Conservation (phyloP, 2,329 filamentous ascomycete genomes). For the Fusarium burgessii region DNA sequence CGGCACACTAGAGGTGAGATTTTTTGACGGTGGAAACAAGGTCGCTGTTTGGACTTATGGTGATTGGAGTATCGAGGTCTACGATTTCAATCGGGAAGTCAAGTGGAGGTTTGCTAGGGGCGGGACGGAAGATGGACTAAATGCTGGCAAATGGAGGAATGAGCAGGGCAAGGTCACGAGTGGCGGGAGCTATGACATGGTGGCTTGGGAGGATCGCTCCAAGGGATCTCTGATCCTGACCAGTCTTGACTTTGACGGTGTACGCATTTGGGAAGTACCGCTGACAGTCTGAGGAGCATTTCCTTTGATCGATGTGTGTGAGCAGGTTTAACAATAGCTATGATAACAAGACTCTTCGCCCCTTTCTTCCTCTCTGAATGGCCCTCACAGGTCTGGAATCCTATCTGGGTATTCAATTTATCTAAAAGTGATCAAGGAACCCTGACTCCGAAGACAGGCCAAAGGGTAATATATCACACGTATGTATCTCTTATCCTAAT, state of each 20-base stretch:
- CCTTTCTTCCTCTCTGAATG: neutral
- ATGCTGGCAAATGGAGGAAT: conserved; percentile 18
- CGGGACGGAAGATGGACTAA: conserved; percentile 15
- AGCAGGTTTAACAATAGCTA: neutral
- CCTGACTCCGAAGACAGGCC: too few relatives aligned
- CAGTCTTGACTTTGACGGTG: conserved; percentile 21
- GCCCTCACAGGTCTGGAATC: too few relatives aligned
- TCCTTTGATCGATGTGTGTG: too few relatives aligned
- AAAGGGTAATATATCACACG: too few relatives aligned
- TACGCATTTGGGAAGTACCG: conserved; percentile 32
- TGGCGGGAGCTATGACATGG: neutral
- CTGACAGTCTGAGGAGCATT: neutral
- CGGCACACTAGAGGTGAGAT: conserved; percentile 2
- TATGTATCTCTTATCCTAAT: neutral
- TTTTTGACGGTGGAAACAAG: conserved; percentile 23
- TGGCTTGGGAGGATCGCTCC: conserved; percentile 16
- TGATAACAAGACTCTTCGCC: neutral
- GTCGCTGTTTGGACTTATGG: conserved; percentile 8
- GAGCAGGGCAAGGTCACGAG: conserved; percentile 23
- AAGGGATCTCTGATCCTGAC: conserved; percentile 2
- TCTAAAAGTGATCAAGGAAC: too few relatives aligned
- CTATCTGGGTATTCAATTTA: too few relatives aligned
- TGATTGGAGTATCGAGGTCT: conserved; percentile 25
- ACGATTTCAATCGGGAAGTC: conserved; percentile 5
- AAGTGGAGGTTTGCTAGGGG: conserved; percentile 33